Conservation (phyloP, 2,329 filamentous ascomycete genomes). For the Botrytis tulipae region DNA sequence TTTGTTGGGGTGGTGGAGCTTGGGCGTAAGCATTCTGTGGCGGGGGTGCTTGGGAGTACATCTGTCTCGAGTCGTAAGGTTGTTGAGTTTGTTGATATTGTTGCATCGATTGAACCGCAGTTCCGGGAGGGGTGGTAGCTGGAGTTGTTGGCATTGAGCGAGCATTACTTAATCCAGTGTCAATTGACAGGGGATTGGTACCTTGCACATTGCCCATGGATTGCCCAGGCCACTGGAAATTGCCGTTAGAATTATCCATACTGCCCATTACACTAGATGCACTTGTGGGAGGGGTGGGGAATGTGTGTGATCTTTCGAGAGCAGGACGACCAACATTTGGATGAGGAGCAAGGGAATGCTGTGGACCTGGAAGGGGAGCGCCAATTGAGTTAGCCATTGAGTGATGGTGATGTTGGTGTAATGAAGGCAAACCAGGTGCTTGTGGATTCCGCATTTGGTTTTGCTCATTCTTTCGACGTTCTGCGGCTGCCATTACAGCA, state of each 20-base stretch:
- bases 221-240: slow-evolving; percentile 74
- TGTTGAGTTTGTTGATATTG: slow-evolving; percentile 67
- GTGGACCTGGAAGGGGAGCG: slow-evolving; percentile 48
- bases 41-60: slow-evolving; percentile 70
- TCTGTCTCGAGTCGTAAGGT: slow-evolving; percentile 74
- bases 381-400: slow-evolving; percentile 61
- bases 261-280: slow-evolving; percentile 77
- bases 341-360: slow-evolving; percentile 61
- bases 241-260: slow-evolving; percentile 70
- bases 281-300: slow-evolving; percentile 89
- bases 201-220: slow-evolving; percentile 60
- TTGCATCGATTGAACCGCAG: slow-evolving; percentile 73
- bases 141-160: slow-evolving; percentile 90
- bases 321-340: slow-evolving; percentile 70
- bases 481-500: slow-evolving; percentile 82
- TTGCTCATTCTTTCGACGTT: slow-evolving; percentile 71
- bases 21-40: slow-evolving; percentile 70
- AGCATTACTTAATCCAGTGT: slow-evolving; percentile 73
- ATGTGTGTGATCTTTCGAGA: slow-evolving; percentile 84
- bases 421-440: slow-evolving; percentile 61
- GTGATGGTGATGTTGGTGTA: slow-evolving; percentile 64
- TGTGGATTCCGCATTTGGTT: slow-evolving; percentile 59
- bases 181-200: slow-evolving; percentile 74
- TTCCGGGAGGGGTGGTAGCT: slow-evolving; percentile 83
- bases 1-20: slow-evolving; percentile 57